Evolutionary conservation across 1,284 basidiomycete genomes (phyloP), one percentile per base, ranked within the genome.

Genomic region (Rhodotorula sp.): DNA sequence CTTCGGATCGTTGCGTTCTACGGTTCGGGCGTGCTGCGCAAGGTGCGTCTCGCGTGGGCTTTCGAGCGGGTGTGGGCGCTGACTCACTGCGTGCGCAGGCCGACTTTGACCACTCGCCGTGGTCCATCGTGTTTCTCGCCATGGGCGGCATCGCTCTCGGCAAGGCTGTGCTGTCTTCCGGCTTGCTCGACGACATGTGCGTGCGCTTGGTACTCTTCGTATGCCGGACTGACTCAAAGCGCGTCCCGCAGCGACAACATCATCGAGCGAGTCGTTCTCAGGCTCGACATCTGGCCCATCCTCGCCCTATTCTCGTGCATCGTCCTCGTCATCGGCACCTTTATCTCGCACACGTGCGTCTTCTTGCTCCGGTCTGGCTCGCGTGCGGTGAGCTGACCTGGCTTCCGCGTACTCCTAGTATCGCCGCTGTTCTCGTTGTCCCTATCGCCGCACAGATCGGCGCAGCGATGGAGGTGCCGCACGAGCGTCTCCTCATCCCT

Each of bases 141-240:
- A 99, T 99, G 97, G 96, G 97, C 29, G 96, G 97, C 48, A 96
- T 98, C 64, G 93, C 94, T 0, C 87, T 98, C 6, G 97, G 96
- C 61, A 93, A 97, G 80, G 95, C 94, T 3, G 96, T 99, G 4
- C 87, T 89, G 29, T 90, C 91, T 3, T 96, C 92, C 54, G 96
- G 97, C 0, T 84, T 99, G 53, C 85, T 98, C 44, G 88, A 89
- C 46, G 87, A 90, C 61, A 73, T 80, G 75, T 75, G 76, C 55
- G 78, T 22, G 7, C 32, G 36, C 39, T 29, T 15, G 25, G 1
- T 4, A 22, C 22, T n/a, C 0, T n/a, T n/a, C n/a, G n/a, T n/a
- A n/a, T n/a, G n/a, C n/a, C n/a, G n/a, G n/a, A n/a, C n/a, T n/a
- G n/a, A n/a, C n/a, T n/a, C n/a, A n/a, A n/a, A n/a, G n/a, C n/a